Evolutionary conservation across 164 flowering plant genomes (phyloP).

Genomic region (Sedum album): DNA sequence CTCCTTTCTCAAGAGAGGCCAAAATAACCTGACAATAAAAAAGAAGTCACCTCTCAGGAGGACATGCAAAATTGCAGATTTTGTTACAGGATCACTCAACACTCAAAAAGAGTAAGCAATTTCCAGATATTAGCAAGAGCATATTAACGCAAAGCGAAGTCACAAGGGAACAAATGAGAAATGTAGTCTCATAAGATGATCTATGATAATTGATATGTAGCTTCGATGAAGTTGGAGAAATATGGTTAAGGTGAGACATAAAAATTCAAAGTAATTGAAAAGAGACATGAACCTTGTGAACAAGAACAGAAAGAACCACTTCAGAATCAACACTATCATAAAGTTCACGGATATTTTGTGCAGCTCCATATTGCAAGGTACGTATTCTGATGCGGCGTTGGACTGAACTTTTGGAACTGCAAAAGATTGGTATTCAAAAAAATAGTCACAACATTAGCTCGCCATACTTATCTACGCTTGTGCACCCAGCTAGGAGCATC

Average conservation of each 20-base stretch:
- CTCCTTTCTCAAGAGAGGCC: slow-evolving; percentile 93
- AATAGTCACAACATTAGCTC: not conserved
- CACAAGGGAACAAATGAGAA: not conserved
- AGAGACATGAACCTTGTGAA: slow-evolving; percentile 72
- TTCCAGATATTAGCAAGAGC: not conserved
- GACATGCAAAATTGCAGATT: not conserved
- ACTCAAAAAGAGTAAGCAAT: not conserved
- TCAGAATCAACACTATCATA: slow-evolving; percentile 94
- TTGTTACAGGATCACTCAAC: not conserved
- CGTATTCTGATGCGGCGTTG: slow-evolving; percentile 79
- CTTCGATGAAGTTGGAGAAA: not conserved
- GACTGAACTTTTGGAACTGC: slow-evolving; percentile 56
- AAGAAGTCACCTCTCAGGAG: not conserved
- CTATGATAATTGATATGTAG: not conserved
- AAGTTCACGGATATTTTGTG: slow-evolving; percentile 61
- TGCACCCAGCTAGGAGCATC: not conserved
- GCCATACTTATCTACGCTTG: not conserved
- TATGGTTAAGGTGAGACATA: not conserved
- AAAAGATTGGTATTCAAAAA: not conserved
- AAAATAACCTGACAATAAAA: slow-evolving; percentile 47
- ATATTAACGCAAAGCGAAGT: not conserved
- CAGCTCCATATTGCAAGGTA: slow-evolving; percentile 67
- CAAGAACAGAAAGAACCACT: slow-evolving; percentile 81
- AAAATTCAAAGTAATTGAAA: not conserved
- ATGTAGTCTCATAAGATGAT: not conserved